Evolutionary conservation across 2,329 filamentous ascomycete genomes (phyloP), one percentile per base, ranked within the genome.

Genomic region (Anisogramma anomala): DNA sequence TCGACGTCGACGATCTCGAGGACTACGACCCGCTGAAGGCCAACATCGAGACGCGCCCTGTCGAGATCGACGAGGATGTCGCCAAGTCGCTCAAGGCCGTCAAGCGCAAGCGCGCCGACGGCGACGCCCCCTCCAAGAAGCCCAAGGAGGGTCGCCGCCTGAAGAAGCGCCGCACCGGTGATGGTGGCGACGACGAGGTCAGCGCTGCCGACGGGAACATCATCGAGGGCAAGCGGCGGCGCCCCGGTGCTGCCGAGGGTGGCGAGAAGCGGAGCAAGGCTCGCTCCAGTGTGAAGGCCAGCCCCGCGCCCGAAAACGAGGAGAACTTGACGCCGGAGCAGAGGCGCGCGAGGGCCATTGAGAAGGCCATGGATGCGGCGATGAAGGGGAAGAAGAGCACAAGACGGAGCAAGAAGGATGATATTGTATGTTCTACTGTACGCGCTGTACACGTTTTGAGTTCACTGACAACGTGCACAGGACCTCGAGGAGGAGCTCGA

Each of bases 401-500:
- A 53, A 72, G 79, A 48, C 72, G 82, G 51, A 63, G 75, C 74
- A 89, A 85, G 69, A 85, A 85, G 68, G 84, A 88, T 57, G 88
- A 91, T 52, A 87, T 94, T 59, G 84, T 88, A 69, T 41, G 79
- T 69, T 25, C 3, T 7, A 3, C 7, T 23, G 7, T 4, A 11
- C 11, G n/a, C 17, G n/a, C n/a, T 10, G 23, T 25, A 30, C 25
- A 25, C 23, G 50, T 3, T 31, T n/a, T 13, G 4, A 5, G 23
- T 49, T 35, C 35, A 23, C 20, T 33, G 18, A 39, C 18, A 28
- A 53, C 58, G 50, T 14, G 22, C 47, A 9, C 52, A 89, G 83
- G 89, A 96, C 50, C 71, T 96, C 34, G 88, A 95, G 58, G 81
- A 86, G 53, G 81, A 84, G 63, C 84, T 89, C 50, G 91, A 96